phyloP scores from a whole-genome alignment of 176 grass and related monocot species.

The Sorghum bicolor region Sorghum_bicolor_NCBIv3 NC_012874.2:6723501-6724000 shows the following conservation, averaged over 20 bases:
- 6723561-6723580: background rate
- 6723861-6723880: background rate
- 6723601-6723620: conserved; percentile 47
- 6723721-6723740: background rate
- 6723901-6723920: background rate
- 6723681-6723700: conserved; percentile 50
- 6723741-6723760: background rate
- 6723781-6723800: conserved; percentile 67
- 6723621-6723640: conserved; percentile 87
- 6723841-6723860: conserved; percentile 42
- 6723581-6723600: background rate
- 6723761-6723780: conserved; percentile 17
- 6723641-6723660: conserved; percentile 51
- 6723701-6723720: conserved; percentile 14
- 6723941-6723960: background rate
- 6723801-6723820: conserved; percentile 87
- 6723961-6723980: background rate
- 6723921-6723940: background rate
- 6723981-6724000: background rate
- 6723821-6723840: conserved; percentile 50
- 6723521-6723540: conserved; percentile 5
- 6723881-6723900: conserved; percentile 4
- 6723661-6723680: conserved; percentile 45
- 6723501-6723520: conserved; percentile 18
- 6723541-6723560: background rate